Conservation (phyloP, 768 basidiomycete species). For the Amyloporia xantha region DNA sequence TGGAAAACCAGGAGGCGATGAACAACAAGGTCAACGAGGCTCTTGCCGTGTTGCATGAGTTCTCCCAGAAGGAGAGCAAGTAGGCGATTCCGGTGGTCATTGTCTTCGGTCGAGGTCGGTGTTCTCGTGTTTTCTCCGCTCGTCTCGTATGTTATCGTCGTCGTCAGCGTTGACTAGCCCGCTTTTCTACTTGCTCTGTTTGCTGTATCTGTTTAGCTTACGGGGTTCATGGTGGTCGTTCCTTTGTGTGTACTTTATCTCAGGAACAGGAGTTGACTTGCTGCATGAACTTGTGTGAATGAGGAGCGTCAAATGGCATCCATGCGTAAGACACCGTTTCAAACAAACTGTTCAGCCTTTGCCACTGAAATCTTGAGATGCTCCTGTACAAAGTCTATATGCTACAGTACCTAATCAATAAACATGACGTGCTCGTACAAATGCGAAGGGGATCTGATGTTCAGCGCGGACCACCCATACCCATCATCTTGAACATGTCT, state of each 20-base stretch:
- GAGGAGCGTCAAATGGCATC: no score
- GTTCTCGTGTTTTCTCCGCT: constrained; percentile 10
- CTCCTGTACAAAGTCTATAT: no score
- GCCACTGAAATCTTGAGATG: no score
- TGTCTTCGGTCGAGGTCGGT: constrained; percentile 11
- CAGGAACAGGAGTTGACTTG: constrained; percentile 25
- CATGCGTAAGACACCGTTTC: constrained; percentile 7
- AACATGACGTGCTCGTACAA: no score
- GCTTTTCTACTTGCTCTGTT: constrained; percentile 21
- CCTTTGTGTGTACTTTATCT: constrained; percentile 25
- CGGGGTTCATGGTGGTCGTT: constrained; percentile 25
- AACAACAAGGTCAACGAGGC: constrained; percentile 90
- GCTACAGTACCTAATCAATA: no score
- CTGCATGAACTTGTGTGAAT: constrained; percentile 15
- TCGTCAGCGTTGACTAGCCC: constrained; percentile 11
- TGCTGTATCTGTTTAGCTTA: constrained; percentile 13
- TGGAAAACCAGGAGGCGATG: constrained; percentile 80
- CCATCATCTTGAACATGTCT: constrained; percentile 86
- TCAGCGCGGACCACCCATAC: constrained; percentile 60
- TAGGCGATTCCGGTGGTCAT: constrained; percentile 9
- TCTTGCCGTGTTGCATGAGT: constrained; percentile 82
- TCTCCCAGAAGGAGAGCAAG: constrained; percentile 39
- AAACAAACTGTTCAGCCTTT: no score
- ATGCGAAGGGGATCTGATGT: no score
- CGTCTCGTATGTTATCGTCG: constrained; percentile 18